Conservation (phyloP, 2,329 filamentous ascomycete genomes). For the Thermochaetoides dissita region DNA sequence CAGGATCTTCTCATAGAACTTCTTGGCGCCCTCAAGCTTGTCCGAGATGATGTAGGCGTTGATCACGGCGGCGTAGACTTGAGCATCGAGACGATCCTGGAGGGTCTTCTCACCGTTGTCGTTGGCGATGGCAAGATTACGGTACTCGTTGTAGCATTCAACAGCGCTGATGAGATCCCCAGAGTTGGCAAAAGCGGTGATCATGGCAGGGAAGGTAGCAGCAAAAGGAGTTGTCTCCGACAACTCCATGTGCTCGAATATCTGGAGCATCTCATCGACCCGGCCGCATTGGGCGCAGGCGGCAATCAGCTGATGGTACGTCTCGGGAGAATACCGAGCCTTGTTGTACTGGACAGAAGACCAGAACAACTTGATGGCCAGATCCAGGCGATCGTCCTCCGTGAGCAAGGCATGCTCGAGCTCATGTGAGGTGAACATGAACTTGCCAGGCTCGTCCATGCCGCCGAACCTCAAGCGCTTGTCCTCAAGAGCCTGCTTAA, state of each 20-base stretch:
- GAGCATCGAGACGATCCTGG: constrained; percentile 59
- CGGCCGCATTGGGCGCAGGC: constrained; percentile 74
- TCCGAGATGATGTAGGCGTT: constrained; percentile 75
- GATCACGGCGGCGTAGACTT: constrained; percentile 84
- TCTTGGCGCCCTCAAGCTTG: constrained; percentile 65
- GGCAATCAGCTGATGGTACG: constrained; percentile 72
- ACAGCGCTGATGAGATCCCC: constrained; percentile 79
- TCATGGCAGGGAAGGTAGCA: constrained; percentile 82
- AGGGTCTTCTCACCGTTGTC: constrained; percentile 59
- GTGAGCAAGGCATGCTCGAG: constrained; percentile 72
- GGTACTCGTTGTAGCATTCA: constrained; percentile 92
- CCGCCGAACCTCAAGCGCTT: constrained; percentile 75
- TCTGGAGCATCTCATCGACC: constrained; percentile 74
- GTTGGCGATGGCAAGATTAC: constrained; percentile 69
- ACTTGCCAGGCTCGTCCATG: constrained; percentile 69
- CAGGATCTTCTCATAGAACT: constrained; percentile 72
- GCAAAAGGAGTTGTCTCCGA: constrained; percentile 61
- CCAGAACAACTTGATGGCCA: constrained; percentile 77
- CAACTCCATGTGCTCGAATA: constrained; percentile 85
- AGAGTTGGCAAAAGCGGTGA: constrained; percentile 72
- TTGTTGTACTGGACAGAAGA: constrained; percentile 51
- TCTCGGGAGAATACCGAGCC: constrained; percentile 61
- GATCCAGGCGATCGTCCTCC: constrained; percentile 74
- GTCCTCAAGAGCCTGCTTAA: constrained; percentile 62
- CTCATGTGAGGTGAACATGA: constrained; percentile 80